These are phyloP conservation scores for Aspergillus brunneoviolaceus DNA, from an alignment of 2,329 filamentous ascomycete species.

Conservation along the genomic window DNA sequence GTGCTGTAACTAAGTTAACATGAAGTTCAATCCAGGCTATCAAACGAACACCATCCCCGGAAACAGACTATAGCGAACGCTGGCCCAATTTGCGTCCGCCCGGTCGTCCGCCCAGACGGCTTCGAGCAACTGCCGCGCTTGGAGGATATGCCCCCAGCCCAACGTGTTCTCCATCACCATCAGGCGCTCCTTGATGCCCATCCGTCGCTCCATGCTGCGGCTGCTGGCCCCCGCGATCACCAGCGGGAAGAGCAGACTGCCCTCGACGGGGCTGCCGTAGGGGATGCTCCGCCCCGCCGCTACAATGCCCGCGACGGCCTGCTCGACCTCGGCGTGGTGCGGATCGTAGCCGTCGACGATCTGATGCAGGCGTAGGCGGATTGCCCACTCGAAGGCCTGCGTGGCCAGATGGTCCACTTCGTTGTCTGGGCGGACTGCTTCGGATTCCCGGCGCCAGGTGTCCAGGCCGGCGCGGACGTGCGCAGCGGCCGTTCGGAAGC, in stretches of 20 bases:
- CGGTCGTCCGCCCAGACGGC: constrained; percentile 37
- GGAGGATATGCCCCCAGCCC: constrained; percentile 46
- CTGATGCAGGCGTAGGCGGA: constrained; percentile 46
- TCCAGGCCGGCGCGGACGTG: constrained; percentile 39
- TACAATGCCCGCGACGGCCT: constrained; percentile 37
- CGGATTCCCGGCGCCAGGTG: constrained; percentile 36
- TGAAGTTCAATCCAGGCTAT: neutral
- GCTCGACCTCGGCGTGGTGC: constrained; percentile 34
- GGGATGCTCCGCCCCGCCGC: constrained; percentile 41
- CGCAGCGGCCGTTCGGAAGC: constrained; percentile 33
- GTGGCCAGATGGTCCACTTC: constrained; percentile 37
- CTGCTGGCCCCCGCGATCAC: constrained; percentile 46
- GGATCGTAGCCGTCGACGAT: constrained; percentile 46
- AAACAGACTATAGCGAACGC: constrained; percentile 28
- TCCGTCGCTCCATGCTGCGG: constrained; percentile 35
- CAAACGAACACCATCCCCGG: constrained; percentile 29
- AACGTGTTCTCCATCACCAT: constrained; percentile 48
- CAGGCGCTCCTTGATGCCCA: constrained; percentile 42
- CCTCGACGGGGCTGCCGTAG: constrained; percentile 45
- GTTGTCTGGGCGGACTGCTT: neutral
- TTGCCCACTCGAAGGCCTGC: constrained; percentile 43
- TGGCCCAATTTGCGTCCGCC: constrained; percentile 30
- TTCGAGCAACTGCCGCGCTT: constrained; percentile 42
- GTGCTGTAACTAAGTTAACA: too few relatives aligned
- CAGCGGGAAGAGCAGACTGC: constrained; percentile 44